Conservation (phyloP, 1,139 yeast species). For the Hemisphaericaspora xylofermentans region DNA sequence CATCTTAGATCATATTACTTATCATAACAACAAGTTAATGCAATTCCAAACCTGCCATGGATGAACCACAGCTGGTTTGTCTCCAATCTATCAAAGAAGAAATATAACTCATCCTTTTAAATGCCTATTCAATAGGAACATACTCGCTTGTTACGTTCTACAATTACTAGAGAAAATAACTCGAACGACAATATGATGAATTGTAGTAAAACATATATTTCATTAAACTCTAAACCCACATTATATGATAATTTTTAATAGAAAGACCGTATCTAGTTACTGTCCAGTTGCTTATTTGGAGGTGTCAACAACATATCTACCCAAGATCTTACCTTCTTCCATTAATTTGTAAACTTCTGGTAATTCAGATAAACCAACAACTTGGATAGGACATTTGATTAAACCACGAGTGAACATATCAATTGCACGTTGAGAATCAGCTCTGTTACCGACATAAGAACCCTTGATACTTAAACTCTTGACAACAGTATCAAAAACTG, state of each 20-base stretch:
- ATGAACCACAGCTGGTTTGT: no score
- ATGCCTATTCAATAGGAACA: no score
- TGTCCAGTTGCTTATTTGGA: constrained; percentile 37
- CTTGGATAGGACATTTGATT: constrained; percentile 66
- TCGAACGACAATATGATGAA: no score
- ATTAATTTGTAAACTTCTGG: constrained; percentile 62
- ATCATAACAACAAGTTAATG: no score
- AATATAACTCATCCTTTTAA: no score
- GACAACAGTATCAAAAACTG: constrained; percentile 65
- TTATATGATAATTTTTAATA: neutral
- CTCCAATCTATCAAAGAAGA: no score
- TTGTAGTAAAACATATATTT: no score
- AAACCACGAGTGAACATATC: constrained; percentile 72
- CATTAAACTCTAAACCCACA: no score
- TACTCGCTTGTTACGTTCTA: no score
- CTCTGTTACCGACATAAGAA: constrained; percentile 80
- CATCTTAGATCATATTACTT: no score
- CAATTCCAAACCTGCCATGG: no score
- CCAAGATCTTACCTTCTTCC: constrained; percentile 71
- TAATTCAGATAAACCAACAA: constrained; percentile 66
- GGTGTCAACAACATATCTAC: constrained; percentile 77
- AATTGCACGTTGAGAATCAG: constrained; percentile 73
- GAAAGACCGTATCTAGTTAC: neutral
- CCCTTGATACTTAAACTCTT: constrained; percentile 65
- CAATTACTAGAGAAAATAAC: no score